Conservation (phyloP, 495 filamentous ascomycete species). For the Trichodelitschia bisporula region DNA sequence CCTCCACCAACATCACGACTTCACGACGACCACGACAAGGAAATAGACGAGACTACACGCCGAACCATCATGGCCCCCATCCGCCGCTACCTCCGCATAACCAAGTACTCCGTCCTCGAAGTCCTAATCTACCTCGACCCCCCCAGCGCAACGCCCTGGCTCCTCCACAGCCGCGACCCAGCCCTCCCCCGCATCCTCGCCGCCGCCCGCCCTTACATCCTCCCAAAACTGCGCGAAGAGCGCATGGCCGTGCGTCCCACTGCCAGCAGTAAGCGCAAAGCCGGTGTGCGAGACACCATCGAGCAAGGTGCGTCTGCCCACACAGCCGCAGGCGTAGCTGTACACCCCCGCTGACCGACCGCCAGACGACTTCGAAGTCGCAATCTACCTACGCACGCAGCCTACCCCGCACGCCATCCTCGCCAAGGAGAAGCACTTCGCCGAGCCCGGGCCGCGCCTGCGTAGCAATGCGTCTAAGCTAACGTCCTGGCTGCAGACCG, state of each 20-base stretch:
- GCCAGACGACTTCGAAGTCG: slow-evolving; percentile 43
- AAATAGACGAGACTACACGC: too few species aligned
- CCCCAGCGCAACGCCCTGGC: slow-evolving; percentile 60
- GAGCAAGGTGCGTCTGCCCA: slow-evolving; percentile 34
- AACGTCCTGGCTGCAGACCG: slow-evolving; percentile 25
- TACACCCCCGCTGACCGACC: slow-evolving; percentile 1
- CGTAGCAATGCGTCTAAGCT: slow-evolving; percentile 32
- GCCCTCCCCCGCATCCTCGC: slow-evolving; percentile 61
- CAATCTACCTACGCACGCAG: slow-evolving; percentile 74
- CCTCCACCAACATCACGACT: too few species aligned
- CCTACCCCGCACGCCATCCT: slow-evolving; percentile 73
- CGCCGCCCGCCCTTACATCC: slow-evolving; percentile 56
- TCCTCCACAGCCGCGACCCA: slow-evolving; percentile 44
- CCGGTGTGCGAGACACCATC: slow-evolving; percentile 71
- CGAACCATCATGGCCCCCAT: slow-evolving; percentile 52
- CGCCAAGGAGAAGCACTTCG: slow-evolving; percentile 52
- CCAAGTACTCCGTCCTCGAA: slow-evolving; percentile 78
- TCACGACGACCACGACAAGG: too few species aligned
- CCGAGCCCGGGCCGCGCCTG: slow-evolving; percentile 24
- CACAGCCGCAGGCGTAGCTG: slow-evolving; percentile 2
- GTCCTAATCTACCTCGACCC: slow-evolving; percentile 86
- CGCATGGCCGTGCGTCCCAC: slow-evolving; percentile 38
- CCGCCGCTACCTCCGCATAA: slow-evolving; percentile 61
- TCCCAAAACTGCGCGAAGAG: slow-evolving; percentile 80
- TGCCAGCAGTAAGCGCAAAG: slow-evolving; percentile 34